Base-by-base conservation (phyloP, 352 stramenopile genomes). In the Phytophthora melonis region DNA sequence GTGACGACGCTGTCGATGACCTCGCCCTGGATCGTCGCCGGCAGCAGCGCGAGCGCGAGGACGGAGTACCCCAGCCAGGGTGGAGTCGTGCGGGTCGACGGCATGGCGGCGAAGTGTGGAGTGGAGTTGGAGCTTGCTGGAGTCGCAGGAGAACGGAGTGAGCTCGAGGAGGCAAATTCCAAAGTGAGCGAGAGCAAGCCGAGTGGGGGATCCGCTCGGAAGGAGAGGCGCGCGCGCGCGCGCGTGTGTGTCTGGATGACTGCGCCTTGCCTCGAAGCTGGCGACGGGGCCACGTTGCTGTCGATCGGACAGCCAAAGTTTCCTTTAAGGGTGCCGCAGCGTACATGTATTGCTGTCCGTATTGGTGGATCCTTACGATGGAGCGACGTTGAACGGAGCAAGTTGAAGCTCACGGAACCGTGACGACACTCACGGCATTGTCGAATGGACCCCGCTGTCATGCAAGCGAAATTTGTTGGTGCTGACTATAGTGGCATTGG, bases 1-100 rank as follows among this genome's bases (percentile, higher is more conserved):
- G 78, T 84, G 63, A 78, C 56, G 18, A 77, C 68, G 41, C 72
- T 72, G 41, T 81, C 81, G 65, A 84, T 72, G 25, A 70, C 56
- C 41, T 74, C 39, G 60, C 49, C 66, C 0, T 27, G 61, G 62
- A 72, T 61, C 2, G 58, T 21, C 6, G 43, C 53, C 19, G 58
- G 58, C n/a, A 75, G 55, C 13, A 63, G 39, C 16, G 45, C 62
- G 53, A 79, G 63, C 5, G 58, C 52, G 23, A 76, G 58, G 16
- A 73, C 45, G 6, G 63, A 18, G 52, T 73, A 77, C 57, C 64
- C 58, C 11, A 68, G 39, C 72, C 71, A 75, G 52, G 56, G 66
- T 62, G 66, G 57, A 25, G 47, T 63, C 57, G 56, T 7, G 16
- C 21, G 62, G 11, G 53, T 27, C 39, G 45, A 43, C 50, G 30